Conservation (phyloP, 2,329 filamentous ascomycete species). For the Mycosphaerella sp. region DNA sequence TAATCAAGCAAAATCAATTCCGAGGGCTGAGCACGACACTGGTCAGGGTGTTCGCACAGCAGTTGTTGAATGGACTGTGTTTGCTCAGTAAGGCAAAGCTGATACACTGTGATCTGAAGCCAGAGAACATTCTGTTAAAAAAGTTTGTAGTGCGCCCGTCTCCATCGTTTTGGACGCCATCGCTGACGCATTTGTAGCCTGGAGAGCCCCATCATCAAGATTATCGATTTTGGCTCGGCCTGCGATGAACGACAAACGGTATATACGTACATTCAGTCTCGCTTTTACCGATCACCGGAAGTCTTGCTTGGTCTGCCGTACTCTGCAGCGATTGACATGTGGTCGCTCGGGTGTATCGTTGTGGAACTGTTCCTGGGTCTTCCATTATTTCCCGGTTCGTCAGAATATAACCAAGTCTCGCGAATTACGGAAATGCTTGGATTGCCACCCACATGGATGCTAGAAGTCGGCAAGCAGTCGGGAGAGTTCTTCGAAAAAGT, state of each 20-base stretch:
- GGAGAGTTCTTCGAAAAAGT: slow-evolving; percentile 95
- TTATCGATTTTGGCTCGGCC: slow-evolving; percentile 98
- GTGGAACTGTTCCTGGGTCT: slow-evolving; percentile 94
- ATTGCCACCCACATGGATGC: slow-evolving; percentile 95
- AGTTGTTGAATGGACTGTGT: slow-evolving; percentile 85
- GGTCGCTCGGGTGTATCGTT: slow-evolving; percentile 97
- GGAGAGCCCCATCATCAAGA: slow-evolving; percentile 98
- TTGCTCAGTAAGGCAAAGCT: slow-evolving; percentile 91
- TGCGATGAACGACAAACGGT: slow-evolving; percentile 98
- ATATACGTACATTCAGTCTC: slow-evolving; percentile 97
- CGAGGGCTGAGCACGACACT: slow-evolving; percentile 92
- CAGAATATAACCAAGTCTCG: slow-evolving; percentile 97
- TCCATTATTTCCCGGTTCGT: slow-evolving; percentile 91
- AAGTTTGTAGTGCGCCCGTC: slow-evolving; percentile 54
- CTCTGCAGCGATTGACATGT: slow-evolving; percentile 99
- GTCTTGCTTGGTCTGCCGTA: slow-evolving; percentile 93
- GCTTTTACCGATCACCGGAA: slow-evolving; percentile 96
- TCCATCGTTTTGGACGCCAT: background rate
- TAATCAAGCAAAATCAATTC: slow-evolving; percentile 99
- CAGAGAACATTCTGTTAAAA: slow-evolving; percentile 95
- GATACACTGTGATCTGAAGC: slow-evolving; percentile 97
- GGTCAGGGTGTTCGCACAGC: slow-evolving; percentile 94
- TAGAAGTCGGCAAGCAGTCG: slow-evolving; percentile 97
- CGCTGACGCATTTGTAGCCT: slow-evolving; percentile 47
- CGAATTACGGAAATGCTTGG: slow-evolving; percentile 98